Conservation (phyloP, 768 basidiomycete species). For the Auricularia cornea region DNA sequence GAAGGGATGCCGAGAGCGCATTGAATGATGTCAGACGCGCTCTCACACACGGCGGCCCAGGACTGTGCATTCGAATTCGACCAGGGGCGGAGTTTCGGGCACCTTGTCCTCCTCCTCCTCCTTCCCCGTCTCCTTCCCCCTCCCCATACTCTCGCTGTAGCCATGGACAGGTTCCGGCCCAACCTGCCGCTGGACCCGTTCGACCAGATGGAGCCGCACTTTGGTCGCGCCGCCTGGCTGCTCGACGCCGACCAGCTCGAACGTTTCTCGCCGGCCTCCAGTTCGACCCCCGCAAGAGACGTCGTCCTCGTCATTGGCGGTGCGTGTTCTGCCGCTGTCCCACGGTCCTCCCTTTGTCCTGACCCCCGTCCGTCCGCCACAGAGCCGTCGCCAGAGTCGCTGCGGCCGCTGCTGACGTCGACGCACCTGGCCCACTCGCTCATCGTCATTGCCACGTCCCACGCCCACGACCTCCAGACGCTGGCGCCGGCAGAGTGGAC, state of each 20-base stretch:
- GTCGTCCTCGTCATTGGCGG: conserved; percentile 33
- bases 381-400: conserved; percentile 26
- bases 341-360: not conserved
- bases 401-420: conserved; percentile 27
- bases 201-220: conserved; percentile 1
- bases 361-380: not conserved
- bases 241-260: conserved; percentile 21
- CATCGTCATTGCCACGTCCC: conserved; percentile 26
- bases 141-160: too few relatives aligned
- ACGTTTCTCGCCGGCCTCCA: conserved; percentile 15
- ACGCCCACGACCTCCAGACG: conserved; percentile 17
- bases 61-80: too few relatives aligned
- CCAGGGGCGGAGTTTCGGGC: too few relatives aligned
- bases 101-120: too few relatives aligned
- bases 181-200: conserved; percentile 30
- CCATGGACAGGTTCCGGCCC: conserved; percentile 19
- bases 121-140: too few relatives aligned
- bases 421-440: conserved; percentile 28
- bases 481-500: conserved; percentile 16
- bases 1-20: too few relatives aligned
- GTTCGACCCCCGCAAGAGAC: conserved; percentile 17
- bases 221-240: not conserved
- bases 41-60: too few relatives aligned
- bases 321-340: conserved; percentile 14
- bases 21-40: too few relatives aligned